Percentiles rank a stretch among this genome's conserved stretches.
Evolutionary conservation across 176 grass and related monocot species (phyloP).

Genomic region (Lolium rigidum): DNA sequence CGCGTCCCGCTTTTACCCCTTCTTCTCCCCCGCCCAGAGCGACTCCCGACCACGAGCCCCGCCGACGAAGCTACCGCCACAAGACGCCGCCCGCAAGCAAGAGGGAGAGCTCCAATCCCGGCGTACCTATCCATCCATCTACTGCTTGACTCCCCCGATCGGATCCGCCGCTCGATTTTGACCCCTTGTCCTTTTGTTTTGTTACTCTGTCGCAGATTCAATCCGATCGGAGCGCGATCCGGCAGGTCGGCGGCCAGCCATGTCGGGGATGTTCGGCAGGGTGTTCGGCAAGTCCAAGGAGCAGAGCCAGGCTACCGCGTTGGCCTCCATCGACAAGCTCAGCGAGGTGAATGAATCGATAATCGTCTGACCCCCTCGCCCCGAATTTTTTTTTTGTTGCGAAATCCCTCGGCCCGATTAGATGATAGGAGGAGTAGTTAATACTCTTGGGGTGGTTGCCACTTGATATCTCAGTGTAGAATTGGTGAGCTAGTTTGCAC

Average conservation of each 20-base stretch:
- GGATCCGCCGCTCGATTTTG: constrained; percentile 23
- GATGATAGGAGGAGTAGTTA: too few relatives aligned
- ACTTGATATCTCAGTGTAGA: not conserved
- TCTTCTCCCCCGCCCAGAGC: not conserved
- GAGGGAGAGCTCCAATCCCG: not conserved
- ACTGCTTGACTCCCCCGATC: not conserved
- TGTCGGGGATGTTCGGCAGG: constrained; percentile 66
- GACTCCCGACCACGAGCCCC: not conserved
- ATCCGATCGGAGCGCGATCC: constrained; percentile 5
- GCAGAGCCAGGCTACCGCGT: constrained; percentile 62
- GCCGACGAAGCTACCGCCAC: not conserved
- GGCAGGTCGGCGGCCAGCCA: constrained; percentile 12
- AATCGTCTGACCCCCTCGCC: not conserved
- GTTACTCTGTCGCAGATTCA: constrained; percentile 26
- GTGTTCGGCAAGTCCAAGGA: constrained; percentile 77
- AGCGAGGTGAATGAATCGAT: constrained; percentile 59
- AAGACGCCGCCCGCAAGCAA: not conserved
- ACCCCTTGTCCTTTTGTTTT: not conserved
- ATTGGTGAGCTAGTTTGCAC: too few relatives aligned
- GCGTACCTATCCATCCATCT: not conserved
- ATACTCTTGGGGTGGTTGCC: too few relatives aligned
- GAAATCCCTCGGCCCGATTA: too few relatives aligned
- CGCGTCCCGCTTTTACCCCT: constrained; percentile 35
- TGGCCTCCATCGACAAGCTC: constrained; percentile 81
- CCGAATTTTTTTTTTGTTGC: too few relatives aligned